Conservation (phyloP, 306 rosid genomes). For the Trichosanthes truncata region DNA sequence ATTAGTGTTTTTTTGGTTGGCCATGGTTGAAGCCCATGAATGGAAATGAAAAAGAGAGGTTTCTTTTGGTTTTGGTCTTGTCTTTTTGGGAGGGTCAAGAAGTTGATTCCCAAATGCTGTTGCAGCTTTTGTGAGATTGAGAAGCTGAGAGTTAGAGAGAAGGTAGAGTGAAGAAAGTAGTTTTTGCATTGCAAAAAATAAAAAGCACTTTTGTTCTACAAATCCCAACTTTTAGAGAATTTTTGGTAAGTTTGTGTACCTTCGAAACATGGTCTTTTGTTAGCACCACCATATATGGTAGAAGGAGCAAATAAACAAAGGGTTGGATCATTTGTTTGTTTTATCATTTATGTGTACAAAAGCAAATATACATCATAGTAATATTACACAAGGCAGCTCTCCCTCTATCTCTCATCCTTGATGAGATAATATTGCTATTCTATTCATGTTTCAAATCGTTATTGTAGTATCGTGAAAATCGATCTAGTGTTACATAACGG, state of each 20-base stretch:
- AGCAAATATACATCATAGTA: background rate
- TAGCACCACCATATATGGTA: background rate
- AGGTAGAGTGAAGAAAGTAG: background rate
- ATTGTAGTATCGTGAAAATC: background rate
- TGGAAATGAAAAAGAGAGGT: background rate
- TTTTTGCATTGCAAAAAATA: background rate
- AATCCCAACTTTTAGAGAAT: background rate
- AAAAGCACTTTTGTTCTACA: background rate
- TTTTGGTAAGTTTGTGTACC: conserved; percentile 1
- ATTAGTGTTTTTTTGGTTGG: background rate
- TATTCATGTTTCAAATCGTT: background rate
- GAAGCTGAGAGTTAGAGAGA: background rate
- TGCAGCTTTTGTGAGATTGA: background rate
- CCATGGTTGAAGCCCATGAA: conserved; percentile 4
- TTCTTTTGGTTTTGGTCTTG: background rate
- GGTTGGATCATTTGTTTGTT: background rate
- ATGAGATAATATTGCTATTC: background rate
- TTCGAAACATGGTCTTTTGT: background rate
- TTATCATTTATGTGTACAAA: background rate
- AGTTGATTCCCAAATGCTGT: background rate
- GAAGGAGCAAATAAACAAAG: background rate
- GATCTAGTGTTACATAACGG: background rate
- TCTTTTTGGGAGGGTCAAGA: background rate
- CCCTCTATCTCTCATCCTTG: background rate
- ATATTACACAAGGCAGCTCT: background rate